These are phyloP conservation scores for Radiomyces spectabilis DNA, from an alignment of 192 early-diverging fungal species.

Conservation along the genomic window DNA sequence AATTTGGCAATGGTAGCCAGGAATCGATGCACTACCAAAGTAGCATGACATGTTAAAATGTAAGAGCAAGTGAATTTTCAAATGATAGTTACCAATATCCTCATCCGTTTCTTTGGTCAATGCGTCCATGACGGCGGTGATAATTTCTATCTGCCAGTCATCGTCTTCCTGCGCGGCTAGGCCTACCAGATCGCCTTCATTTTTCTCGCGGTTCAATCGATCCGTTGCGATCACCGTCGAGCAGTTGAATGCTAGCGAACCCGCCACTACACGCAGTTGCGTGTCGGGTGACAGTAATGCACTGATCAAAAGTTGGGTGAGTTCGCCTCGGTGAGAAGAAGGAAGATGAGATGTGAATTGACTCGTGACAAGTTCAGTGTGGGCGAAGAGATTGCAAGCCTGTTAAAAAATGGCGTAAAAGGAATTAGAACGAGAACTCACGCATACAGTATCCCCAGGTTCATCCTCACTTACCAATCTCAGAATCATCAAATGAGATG, in stretches of 20 bases:
- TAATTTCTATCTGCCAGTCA: constrained; percentile 64
- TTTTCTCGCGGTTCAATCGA: constrained; percentile 22
- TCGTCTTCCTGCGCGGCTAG: constrained; percentile 41
- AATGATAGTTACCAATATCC: constrained; percentile 42
- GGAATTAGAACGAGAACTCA: too few relatives aligned
- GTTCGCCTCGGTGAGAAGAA: constrained; percentile 39
- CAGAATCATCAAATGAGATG: constrained; percentile 50
- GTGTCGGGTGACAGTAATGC: constrained; percentile 46
- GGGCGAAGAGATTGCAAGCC: constrained; percentile 57
- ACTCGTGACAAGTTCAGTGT: constrained; percentile 19
- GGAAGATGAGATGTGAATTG: constrained; percentile 25
- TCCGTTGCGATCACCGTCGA: constrained; percentile 40
- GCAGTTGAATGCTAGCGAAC: constrained; percentile 64
- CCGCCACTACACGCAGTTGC: constrained; percentile 51
- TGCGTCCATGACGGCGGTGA: constrained; percentile 54
- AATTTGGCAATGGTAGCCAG: constrained; percentile 22
- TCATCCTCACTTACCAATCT: constrained; percentile 36
- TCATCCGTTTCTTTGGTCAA: constrained; percentile 51
- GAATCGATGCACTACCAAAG: constrained; percentile 12
- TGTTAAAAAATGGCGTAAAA: too few relatives aligned
- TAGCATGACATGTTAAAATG: background rate
- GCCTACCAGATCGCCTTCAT: constrained; percentile 5
- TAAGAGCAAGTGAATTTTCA: background rate
- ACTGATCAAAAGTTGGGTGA: constrained; percentile 55
- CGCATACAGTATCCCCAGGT: too few relatives aligned